Conservation (phyloP, 1,284 basidiomycete genomes). For the Fomitopsis palustris region DNA sequence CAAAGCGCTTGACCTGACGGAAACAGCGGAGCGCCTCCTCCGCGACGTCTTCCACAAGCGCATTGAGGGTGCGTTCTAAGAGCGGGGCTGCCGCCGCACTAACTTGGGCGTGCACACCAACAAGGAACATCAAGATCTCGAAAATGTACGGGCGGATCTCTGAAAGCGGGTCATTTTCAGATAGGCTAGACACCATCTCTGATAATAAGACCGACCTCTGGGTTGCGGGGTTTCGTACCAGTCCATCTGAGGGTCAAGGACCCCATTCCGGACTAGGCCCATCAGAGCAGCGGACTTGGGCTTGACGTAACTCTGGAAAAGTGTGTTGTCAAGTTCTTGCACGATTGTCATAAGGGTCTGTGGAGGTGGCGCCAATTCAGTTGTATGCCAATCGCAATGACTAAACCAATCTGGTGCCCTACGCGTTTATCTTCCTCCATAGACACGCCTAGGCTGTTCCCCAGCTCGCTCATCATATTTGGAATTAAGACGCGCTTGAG, state of each 20-base stretch:
- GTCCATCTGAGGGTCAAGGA: slow-evolving; percentile 79
- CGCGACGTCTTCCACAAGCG: slow-evolving; percentile 82
- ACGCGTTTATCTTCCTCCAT: slow-evolving; percentile 77
- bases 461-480: slow-evolving; percentile 77
- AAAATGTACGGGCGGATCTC: slow-evolving; percentile 96
- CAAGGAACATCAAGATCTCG: slow-evolving; percentile 83
- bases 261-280: slow-evolving; percentile 72
- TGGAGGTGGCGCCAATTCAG: neutral
- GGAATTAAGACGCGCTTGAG: slow-evolving; percentile 74
- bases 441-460: slow-evolving; percentile 72
- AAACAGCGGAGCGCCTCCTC: slow-evolving; percentile 83
- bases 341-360: slow-evolving; percentile 79
- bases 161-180: slow-evolving; percentile 26
- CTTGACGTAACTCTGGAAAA: slow-evolving; percentile 86
- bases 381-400: neutral
- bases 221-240: slow-evolving; percentile 92
- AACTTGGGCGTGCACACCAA: slow-evolving; percentile 91
- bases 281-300: slow-evolving; percentile 72
- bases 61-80: slow-evolving; percentile 78
- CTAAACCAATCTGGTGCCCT: slow-evolving; percentile 13
- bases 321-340: slow-evolving; percentile 78
- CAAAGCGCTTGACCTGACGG: slow-evolving; percentile 83
- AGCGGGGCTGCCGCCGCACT: slow-evolving; percentile 75
- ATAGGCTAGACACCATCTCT: neutral
- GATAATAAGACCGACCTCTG: slow-evolving; percentile 51